Base-by-base conservation (phyloP, 768 basidiomycete species). In the Cyathus striatus region DNA sequence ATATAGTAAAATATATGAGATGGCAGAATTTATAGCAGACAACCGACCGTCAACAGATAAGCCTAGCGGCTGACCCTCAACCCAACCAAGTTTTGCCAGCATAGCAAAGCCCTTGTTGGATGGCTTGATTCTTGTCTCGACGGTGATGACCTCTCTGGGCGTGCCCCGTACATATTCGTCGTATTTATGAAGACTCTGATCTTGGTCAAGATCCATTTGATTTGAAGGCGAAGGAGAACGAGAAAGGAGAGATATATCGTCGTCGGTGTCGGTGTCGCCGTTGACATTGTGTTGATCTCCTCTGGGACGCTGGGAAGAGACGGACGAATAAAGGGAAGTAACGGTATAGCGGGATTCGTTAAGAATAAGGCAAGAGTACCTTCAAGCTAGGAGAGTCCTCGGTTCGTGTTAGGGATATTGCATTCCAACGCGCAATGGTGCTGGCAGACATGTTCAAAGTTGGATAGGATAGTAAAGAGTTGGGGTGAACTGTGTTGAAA, bases 31-130 rank as follows among this genome's bases (percentile, higher is more conserved):
- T 37, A 14, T 24, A 22, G 43, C 12, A 20, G 18, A 24, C 36
- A 27, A 51, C 65, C 16, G 48, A 90, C 90, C 90, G 45, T 90
- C 85, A 22, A 73, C 79, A 40, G 86, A 84, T 13, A 86, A 52
- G 4, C 90, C 90, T 1, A 92, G 67, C 14, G 85, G 79, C 49
- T 83, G 78, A 10, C 90, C 90, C 55, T 88, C 86, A 0, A 72
- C 63, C 90, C 90, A 91, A 5, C 90, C 90, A 41, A 91, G 75
- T 62, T 84, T 90, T 23, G 81, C 74, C 1, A 92, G 77, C 69
- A 92, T 74, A 6, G 77, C 69, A 57, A 90, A 90, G 10, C 90
- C 90, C 54, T 82, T 86, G 63, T 92, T 92, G 26, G 78, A 74
- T 32, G 76, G 70, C 57, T 85, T 84, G 53, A 92, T 81, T 59